Conservation (phyloP, 2,329 filamentous ascomycete genomes). For the Karstenula rhodostoma region DNA sequence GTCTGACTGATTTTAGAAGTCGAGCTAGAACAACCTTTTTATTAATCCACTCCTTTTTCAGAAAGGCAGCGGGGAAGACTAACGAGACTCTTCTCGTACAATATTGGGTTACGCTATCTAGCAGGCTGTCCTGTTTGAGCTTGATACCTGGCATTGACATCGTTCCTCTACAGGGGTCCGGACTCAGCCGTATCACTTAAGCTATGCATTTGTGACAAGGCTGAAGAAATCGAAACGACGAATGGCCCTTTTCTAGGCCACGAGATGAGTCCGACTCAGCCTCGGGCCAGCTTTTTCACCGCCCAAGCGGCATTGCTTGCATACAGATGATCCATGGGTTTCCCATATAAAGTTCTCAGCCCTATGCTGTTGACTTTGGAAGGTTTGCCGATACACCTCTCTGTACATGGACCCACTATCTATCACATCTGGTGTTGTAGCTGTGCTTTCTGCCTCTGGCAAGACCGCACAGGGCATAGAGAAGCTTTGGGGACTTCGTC, state of each 20-base stretch:
- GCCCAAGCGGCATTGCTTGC: not conserved
- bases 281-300: not conserved
- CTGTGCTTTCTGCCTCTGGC: conserved; percentile 15
- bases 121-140: not conserved
- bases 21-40: too few relatives aligned
- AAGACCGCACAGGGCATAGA: conserved; percentile 16
- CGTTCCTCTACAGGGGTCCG: not conserved
- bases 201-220: not conserved
- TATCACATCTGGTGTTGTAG: conserved; percentile 14
- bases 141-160: not conserved
- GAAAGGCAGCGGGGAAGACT: too few relatives aligned
- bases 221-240: not conserved
- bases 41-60: too few relatives aligned
- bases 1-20: too few relatives aligned
- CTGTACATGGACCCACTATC: conserved; percentile 14
- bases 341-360: not conserved
- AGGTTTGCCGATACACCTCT: not conserved
- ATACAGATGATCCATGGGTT: not conserved
- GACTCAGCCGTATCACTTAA: not conserved
- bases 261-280: not conserved
- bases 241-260: not conserved
- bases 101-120: not conserved
- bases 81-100: too few relatives aligned
- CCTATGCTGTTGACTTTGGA: not conserved
- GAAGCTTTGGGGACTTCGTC: conserved; percentile 11